Conservation (phyloP, 2,329 filamentous ascomycete genomes). For the Blastomyces percursus region DNA sequence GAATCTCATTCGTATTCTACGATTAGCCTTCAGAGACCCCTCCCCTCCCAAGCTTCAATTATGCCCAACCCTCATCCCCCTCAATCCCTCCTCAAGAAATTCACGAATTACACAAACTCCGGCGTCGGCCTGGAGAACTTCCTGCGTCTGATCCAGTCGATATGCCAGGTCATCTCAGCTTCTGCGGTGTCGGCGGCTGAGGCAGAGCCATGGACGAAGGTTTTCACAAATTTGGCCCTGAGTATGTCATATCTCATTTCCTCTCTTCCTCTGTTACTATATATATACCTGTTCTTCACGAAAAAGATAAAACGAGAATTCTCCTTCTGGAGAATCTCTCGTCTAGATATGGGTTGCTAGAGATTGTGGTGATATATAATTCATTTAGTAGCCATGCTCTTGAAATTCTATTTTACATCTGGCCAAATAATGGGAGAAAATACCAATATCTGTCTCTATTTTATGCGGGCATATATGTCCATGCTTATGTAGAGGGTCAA, state of each 20-base stretch:
- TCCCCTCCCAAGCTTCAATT: background rate
- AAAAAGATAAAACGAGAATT: background rate
- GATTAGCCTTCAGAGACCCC: too few species aligned
- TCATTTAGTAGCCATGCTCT: background rate
- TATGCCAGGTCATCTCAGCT: slow-evolving; percentile 25
- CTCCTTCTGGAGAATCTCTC: background rate
- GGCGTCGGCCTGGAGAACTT: slow-evolving; percentile 29
- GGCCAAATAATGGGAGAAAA: too few species aligned
- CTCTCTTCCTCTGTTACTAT: background rate
- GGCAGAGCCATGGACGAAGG: slow-evolving; percentile 26
- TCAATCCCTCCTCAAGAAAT: slow-evolving; percentile 14
- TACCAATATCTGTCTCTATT: background rate
- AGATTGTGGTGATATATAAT: background rate
- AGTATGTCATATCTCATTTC: slow-evolving; percentile 23
- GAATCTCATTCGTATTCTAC: too few species aligned
- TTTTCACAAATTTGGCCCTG: slow-evolving; percentile 34
- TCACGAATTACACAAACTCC: slow-evolving; percentile 25
- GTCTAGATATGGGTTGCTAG: background rate
- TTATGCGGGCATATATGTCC: background rate
- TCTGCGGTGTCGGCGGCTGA: slow-evolving; percentile 20
- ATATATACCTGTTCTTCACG: background rate
- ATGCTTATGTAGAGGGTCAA: background rate
- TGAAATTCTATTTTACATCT: background rate
- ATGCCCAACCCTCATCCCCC: background rate
- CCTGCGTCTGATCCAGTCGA: slow-evolving; percentile 30